Evolutionary conservation across 371 early-diverging fungal genomes (phyloP), one percentile per base, ranked within the genome.

Genomic region (Rhizopus microsporus): DNA sequence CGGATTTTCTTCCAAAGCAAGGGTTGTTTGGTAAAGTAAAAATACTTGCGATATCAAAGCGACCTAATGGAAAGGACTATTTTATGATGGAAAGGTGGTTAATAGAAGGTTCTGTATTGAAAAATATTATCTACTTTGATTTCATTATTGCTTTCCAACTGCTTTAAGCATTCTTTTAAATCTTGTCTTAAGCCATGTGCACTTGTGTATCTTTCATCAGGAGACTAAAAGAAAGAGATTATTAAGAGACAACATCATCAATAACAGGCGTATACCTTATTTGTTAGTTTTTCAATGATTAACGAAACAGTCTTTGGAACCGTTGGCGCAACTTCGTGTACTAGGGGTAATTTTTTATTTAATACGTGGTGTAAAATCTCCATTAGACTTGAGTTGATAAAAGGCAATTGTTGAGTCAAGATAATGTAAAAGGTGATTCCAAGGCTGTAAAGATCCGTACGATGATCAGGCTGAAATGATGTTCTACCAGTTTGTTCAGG

Each of bases 401-500:
- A 77, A 1, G 85, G 85, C 34, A 80, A 58, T 30, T 73, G 68
- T 54, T 75, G 75, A 3, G 82, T 78, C 40, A 84, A 55, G 8
- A 78, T 43, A 33, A 81, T 68, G 48, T 73, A 84, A 31, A 84
- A 69, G 0, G 80, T 78, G 31, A 78, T 78, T 4, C 85, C 85
- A 12, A 84, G 62, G 30, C 77, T 80, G 59, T 84, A 84, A 5
- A 84, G 75, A 57, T 84, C 85, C 12, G 85, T 84, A 23, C 85
- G 68, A 60, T 82, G 79, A 57, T 84, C 85, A 29, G 82, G 80
- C 48, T 79, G 80, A 35, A 81, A 81, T 44, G 81, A 77, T 12
- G 85, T 83, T 44, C 83, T 68, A 30, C 83, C 83, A 0, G 83
- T 84, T 56, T 84, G 85, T 37, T 85, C 83, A 4, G 85, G 83